Evolutionary conservation across 371 early-diverging fungal genomes (phyloP).

Genomic region (Mucor ambiguus): DNA sequence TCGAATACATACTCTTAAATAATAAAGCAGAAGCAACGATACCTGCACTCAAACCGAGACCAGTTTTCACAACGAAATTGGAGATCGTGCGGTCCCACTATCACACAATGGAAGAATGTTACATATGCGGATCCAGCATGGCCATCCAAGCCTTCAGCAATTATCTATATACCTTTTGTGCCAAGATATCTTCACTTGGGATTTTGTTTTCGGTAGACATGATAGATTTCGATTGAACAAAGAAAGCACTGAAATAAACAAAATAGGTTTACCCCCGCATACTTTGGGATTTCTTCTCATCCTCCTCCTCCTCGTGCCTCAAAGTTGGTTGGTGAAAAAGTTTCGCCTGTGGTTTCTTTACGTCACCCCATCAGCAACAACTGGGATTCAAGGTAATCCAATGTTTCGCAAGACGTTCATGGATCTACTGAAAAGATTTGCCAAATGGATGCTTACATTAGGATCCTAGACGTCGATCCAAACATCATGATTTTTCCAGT

Average conservation of each 20-base stretch:
- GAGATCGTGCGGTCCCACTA: conserved; percentile 91
- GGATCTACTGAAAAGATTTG: too few relatives aligned
- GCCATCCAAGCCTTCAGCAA: neutral
- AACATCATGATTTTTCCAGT: too few relatives aligned
- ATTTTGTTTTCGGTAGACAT: conserved; percentile 53
- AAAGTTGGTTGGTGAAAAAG: neutral
- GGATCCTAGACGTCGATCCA: too few relatives aligned
- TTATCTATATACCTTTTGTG: conserved; percentile 45
- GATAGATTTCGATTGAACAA: neutral
- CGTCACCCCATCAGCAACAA: neutral
- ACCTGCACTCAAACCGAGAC: conserved; percentile 86
- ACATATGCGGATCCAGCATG: neutral
- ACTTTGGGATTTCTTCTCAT: neutral
- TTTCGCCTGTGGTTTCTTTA: neutral
- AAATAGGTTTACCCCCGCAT: conserved; percentile 1
- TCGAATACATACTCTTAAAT: conserved; percentile 77
- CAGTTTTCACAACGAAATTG: conserved; percentile 85
- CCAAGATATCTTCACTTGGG: conserved; percentile 58
- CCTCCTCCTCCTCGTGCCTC: neutral
- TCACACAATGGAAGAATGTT: neutral
- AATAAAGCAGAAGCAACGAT: conserved; percentile 86
- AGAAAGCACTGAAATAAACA: conserved; percentile 3
- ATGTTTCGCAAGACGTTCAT: neutral
- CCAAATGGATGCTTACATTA: too few relatives aligned
- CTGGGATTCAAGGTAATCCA: neutral